Percentiles rank a stretch among this genome's conserved stretches.
phyloP scores from a whole-genome alignment of 2,329 filamentous ascomycete species.

The Penicillium expansum region DNA sequence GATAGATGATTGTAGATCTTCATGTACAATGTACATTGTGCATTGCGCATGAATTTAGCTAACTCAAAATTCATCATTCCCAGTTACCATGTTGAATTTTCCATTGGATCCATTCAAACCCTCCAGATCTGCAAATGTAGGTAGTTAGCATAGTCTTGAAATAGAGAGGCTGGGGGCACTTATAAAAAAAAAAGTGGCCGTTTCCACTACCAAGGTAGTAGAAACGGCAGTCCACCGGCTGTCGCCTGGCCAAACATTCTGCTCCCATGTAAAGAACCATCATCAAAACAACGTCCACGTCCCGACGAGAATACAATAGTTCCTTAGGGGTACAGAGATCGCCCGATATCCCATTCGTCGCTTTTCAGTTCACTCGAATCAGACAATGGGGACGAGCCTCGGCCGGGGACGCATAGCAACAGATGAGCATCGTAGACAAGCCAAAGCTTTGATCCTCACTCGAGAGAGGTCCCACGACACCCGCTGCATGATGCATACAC shows the following conservation, averaged over 20 bases:
- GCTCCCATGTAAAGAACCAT: conserved; percentile 11
- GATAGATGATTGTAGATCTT: background rate
- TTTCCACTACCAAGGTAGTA: conserved; percentile 22
- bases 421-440: conserved; percentile 64
- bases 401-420: conserved; percentile 12
- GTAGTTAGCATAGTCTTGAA: conserved; percentile 32
- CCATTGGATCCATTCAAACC: background rate
- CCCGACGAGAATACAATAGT: conserved; percentile 9
- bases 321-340: conserved; percentile 9
- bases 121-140: conserved; percentile 17
- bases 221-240: conserved; percentile 29
- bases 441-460: conserved; percentile 92
- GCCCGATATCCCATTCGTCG: conserved; percentile 16
- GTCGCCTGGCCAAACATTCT: conserved; percentile 14
- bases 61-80: background rate
- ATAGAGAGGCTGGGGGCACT: conserved; percentile 24
- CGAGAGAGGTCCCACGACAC: conserved; percentile 74
- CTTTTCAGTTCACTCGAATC: conserved; percentile 13
- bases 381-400: conserved; percentile 5
- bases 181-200: conserved; percentile 41
- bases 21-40: background rate
- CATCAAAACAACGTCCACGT: conserved; percentile 7
- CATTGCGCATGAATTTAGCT: background rate
- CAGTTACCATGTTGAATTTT: background rate
- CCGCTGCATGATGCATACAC: conserved; percentile 25